These are phyloP conservation scores for Cryptosporidium parvum DNA, from an alignment of 169 alveolate species.

Conservation along the genomic window DNA sequence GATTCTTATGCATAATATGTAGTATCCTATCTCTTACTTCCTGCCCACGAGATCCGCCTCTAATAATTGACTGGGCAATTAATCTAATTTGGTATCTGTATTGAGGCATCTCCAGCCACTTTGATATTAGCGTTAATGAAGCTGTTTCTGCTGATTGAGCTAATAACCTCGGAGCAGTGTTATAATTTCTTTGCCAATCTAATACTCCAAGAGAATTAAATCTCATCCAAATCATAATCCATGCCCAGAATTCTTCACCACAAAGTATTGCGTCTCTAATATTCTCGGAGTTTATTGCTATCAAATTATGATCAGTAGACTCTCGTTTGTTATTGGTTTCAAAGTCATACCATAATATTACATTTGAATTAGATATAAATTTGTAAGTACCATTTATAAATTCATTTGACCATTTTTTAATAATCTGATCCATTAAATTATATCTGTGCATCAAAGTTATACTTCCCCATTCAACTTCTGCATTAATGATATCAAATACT, in stretches of 20 bases:
- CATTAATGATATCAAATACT: conserved; percentile 15
- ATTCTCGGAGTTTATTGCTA: not conserved
- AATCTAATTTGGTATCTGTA: conserved; percentile 79
- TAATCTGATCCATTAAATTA: conserved; percentile 52
- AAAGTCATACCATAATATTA: conserved; percentile 25
- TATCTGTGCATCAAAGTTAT: conserved; percentile 69
- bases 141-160: conserved; percentile 79
- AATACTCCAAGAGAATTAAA: conserved; percentile 79
- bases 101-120: conserved; percentile 73
- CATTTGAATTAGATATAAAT: not conserved
- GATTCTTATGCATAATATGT: conserved; percentile 90
- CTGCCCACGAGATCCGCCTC: conserved; percentile 93
- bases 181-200: conserved; percentile 83
- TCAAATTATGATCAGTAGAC: not conserved
- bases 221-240: conserved; percentile 81
- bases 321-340: not conserved
- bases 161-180: conserved; percentile 79
- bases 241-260: conserved; percentile 60
- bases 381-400: conserved; percentile 27
- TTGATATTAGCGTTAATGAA: conserved; percentile 43
- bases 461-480: conserved; percentile 73
- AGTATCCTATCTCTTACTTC: conserved; percentile 91
- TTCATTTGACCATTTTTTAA: conserved; percentile 49
- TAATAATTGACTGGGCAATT: conserved; percentile 79
- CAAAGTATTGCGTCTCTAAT: not conserved